Percentiles rank a stretch among this genome's conserved stretches.
Conservation (phyloP, 768 basidiomycete genomes). For the Mycena pura region DNA sequence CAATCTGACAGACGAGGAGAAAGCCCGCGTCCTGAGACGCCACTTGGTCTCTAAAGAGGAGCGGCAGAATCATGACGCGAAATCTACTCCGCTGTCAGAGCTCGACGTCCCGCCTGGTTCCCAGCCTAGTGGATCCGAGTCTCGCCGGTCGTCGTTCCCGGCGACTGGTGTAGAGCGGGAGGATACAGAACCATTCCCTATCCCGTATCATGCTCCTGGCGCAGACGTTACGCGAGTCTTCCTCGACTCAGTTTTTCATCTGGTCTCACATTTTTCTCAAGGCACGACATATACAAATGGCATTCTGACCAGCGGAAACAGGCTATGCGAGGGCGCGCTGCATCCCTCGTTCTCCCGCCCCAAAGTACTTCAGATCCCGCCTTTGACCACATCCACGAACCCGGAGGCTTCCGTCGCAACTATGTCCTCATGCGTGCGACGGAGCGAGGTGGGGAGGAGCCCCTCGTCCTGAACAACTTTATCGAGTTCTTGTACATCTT, state of each 20-base stretch:
- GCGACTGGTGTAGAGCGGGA: conserved; percentile 42
- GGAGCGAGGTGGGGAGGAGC: conserved; percentile 69
- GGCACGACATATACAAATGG: conserved; percentile 96
- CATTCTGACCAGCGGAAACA: conserved; percentile 75
- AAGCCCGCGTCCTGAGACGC: conserved; percentile 76
- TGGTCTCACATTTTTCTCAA: conserved; percentile 35
- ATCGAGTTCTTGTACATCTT: conserved; percentile 95
- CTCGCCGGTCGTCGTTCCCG: conserved; percentile 37
- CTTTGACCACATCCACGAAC: conserved; percentile 93
- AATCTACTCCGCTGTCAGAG: conserved; percentile 36
- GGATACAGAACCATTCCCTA: conserved; percentile 78
- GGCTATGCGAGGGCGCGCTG: conserved; percentile 66
- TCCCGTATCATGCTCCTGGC: conserved; percentile 86
- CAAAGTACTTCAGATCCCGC: conserved; percentile 67
- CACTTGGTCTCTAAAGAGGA: conserved; percentile 84
- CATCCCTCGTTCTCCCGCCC: conserved; percentile 69
- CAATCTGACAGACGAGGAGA: conserved; percentile 80
- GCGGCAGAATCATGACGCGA: conserved; percentile 45
- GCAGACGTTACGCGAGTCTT: conserved; percentile 89
- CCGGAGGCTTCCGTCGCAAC: conserved; percentile 92
- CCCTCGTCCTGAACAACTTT: conserved; percentile 78
- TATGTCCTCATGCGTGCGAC: conserved; percentile 78
- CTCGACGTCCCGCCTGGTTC: conserved; percentile 38
- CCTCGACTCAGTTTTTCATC: conserved; percentile 23
- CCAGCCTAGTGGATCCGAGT: conserved; percentile 25